Evolutionary conservation across 108 stramenopile species (phyloP), one percentile per base, ranked within the genome.

Genomic region (Pinguiococcus pyrenoidosus): DNA sequence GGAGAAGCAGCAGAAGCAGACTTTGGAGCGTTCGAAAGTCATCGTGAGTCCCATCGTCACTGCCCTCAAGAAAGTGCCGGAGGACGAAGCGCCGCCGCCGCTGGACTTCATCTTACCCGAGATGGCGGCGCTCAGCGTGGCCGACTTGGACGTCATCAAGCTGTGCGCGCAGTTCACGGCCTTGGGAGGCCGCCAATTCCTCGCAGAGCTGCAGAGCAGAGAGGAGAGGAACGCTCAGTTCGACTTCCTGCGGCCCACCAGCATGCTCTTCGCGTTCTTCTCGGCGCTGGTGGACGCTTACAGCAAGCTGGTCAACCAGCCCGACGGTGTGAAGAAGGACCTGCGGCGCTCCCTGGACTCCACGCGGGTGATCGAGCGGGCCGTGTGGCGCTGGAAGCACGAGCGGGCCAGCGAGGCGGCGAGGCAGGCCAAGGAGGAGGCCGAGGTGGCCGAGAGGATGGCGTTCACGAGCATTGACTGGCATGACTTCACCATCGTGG

Each of bases 401-500:
- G 69, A 46, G 23, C 17, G 56, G 27, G 78, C 80, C 29, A 62
- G 75, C 26, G 79, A 77, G 52, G 73, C 81, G 32, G 67, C 71
- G 29, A 49, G 70, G 40, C 62, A 70, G 49, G 77, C 76, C 23
- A 44, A 55, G 18, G 75, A 79, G 37, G 64, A 44, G 38, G 59
- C 54, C 7, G 63, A 61, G 27, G 29, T 32, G 16, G 60, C 62
- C 16, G 74, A 70, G 9, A 67, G 75, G 14, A 66, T 68, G 61
- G 80, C 48, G 39, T 78, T 30, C 17, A 73, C 65, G 21, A 61
- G 48, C 4, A 76, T 97, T 44, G 96, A 97, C 67, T 97, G 96
- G 96, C 85, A 91, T 65, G 90, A 94, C 60, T 97, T 97, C 60
- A 86, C 87, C 0, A 86, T 97, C 4, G 96, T 97, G 21, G 96